A percentile compares a stretch with the other conserved stretches of the same genome.
Conservation (phyloP, 192 early-diverging fungal genomes). For the Entomortierella chlamydospora region DNA sequence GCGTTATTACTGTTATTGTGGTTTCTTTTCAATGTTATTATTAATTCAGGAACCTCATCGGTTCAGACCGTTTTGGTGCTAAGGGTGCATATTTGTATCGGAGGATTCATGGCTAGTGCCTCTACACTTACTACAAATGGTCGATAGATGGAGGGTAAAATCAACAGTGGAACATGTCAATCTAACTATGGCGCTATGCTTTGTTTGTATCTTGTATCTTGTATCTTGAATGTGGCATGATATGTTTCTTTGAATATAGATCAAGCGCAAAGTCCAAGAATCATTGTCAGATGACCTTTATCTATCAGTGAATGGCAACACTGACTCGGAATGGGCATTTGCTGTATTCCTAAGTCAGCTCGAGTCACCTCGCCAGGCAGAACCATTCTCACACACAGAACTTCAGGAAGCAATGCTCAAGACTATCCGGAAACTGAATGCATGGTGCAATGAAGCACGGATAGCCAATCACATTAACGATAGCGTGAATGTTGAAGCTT, state of each 20-base stretch:
- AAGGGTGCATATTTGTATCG: too few relatives aligned
- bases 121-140: too few relatives aligned
- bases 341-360: conserved; percentile 82
- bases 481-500: conserved; percentile 40
- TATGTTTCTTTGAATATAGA: conserved; percentile 50
- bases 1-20: conserved; percentile 8
- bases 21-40: not conserved
- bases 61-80: too few relatives aligned
- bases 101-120: too few relatives aligned
- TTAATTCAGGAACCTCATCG: too few relatives aligned
- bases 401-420: conserved; percentile 75
- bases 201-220: too few relatives aligned
- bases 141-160: too few relatives aligned
- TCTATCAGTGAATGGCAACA: conserved; percentile 78
- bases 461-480: conserved; percentile 47
- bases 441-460: conserved; percentile 71
- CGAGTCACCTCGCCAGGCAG: conserved; percentile 40
- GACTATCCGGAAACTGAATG: conserved; percentile 77
- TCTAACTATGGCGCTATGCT: too few relatives aligned
- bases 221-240: too few relatives aligned
- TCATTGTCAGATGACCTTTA: conserved; percentile 75
- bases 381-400: conserved; percentile 65
- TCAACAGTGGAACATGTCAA: too few relatives aligned
- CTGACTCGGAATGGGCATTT: conserved; percentile 85
- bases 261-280: conserved; percentile 75